Conservation (phyloP, 768 basidiomycete genomes). For the Omphalotus guepiniiformis region DNA sequence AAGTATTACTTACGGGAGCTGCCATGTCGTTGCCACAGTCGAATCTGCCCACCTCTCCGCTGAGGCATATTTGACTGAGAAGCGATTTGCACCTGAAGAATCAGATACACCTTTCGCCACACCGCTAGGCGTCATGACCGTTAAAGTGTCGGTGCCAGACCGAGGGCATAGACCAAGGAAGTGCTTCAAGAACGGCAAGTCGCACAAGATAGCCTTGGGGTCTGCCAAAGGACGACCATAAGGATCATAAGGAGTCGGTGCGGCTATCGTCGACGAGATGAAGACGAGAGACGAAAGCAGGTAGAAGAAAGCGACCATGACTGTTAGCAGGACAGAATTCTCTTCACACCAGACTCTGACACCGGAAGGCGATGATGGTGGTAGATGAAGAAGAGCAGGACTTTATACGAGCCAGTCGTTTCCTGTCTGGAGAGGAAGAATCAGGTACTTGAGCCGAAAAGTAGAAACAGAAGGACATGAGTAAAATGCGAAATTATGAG, state of each 20-base stretch:
- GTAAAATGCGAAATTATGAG: too few relatives aligned
- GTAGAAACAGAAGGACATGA: too few relatives aligned
- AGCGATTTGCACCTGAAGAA: constrained; percentile 47
- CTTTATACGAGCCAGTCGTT: too few relatives aligned
- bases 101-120: constrained; percentile 49
- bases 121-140: constrained; percentile 49
- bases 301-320: constrained; percentile 1
- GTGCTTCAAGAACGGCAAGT: not conserved
- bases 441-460: too few relatives aligned
- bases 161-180: constrained; percentile 1
- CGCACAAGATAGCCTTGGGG: not conserved
- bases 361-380: too few relatives aligned
- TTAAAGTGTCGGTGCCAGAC: not conserved
- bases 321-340: too few relatives aligned
- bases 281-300: not conserved
- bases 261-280: not conserved
- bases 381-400: too few relatives aligned
- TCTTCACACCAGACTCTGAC: too few relatives aligned
- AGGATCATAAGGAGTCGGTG: not conserved
- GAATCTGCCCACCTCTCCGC: constrained; percentile 61
- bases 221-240: not conserved
- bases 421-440: too few relatives aligned
- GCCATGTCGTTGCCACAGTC: constrained; percentile 49
- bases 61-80: constrained; percentile 63
- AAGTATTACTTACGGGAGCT: constrained; percentile 50